Percentiles rank a stretch among this genome's conserved stretches.
These are phyloP conservation scores for Backusella australiensis DNA, from an alignment of 192 early-diverging fungal species.

Conservation along the genomic window DNA sequence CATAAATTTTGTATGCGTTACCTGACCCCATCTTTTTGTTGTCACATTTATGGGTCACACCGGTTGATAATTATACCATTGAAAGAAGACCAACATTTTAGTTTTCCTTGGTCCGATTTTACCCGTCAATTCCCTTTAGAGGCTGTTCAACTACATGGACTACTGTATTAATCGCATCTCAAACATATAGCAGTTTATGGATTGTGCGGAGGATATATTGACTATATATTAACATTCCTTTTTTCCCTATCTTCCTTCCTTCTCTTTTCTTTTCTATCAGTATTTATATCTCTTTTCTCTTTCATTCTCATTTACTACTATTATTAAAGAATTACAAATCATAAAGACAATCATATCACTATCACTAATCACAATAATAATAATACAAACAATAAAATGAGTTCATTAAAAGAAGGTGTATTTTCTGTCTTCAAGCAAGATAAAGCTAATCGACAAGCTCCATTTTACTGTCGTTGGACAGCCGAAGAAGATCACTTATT, in stretches of 20 bases:
- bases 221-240: constrained; percentile 5
- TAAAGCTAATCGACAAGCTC: constrained; percentile 20
- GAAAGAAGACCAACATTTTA: neutral
- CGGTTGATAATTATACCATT: constrained; percentile 6
- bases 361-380: neutral
- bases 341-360: neutral
- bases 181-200: constrained; percentile 8
- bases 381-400: neutral
- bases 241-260: constrained; percentile 5
- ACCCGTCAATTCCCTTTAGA: constrained; percentile 18
- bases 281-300: neutral
- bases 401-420: constrained; percentile 9
- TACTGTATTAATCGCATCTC: neutral
- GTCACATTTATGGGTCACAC: constrained; percentile 3
- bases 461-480: constrained; percentile 39
- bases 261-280: neutral
- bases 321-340: neutral
- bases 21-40: neutral
- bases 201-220: constrained; percentile 6
- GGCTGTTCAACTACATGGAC: constrained; percentile 4
- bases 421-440: constrained; percentile 30
- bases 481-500: constrained; percentile 34
- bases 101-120: constrained; percentile 15
- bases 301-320: neutral
- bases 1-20: neutral